Evolutionary conservation across 2,329 filamentous ascomycete genomes (phyloP).

Genomic region (Phyllosticta ampelicida): DNA sequence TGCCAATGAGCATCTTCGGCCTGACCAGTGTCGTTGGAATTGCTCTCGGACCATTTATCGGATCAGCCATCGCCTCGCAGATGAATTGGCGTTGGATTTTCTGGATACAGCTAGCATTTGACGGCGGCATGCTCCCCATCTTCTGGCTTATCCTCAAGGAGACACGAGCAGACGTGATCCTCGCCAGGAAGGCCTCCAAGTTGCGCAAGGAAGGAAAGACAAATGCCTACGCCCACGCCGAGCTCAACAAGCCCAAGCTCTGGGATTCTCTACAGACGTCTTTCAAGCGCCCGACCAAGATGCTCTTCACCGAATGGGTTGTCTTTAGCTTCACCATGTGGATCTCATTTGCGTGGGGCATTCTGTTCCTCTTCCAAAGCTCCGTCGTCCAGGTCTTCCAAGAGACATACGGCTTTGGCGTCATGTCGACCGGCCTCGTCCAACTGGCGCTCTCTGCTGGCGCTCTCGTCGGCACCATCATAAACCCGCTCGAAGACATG

Average conservation of each 20-base stretch:
- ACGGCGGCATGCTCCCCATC: slow-evolving; percentile 30
- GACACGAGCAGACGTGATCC: slow-evolving; percentile 33
- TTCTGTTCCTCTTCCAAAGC: slow-evolving; percentile 33
- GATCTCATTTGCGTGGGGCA: slow-evolving; percentile 36
- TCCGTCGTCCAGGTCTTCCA: slow-evolving; percentile 32
- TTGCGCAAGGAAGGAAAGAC: slow-evolving; percentile 27
- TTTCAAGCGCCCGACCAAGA: slow-evolving; percentile 29
- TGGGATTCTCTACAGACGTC: slow-evolving; percentile 25
- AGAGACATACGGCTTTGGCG: slow-evolving; percentile 26
- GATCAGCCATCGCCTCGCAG: slow-evolving; percentile 13
- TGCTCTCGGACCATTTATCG: slow-evolving; percentile 35
- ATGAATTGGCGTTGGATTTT: slow-evolving; percentile 28
- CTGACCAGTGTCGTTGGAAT: slow-evolving; percentile 34
- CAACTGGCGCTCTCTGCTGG: slow-evolving; percentile 34
- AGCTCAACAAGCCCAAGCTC: slow-evolving; percentile 17
- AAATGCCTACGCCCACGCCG: slow-evolving; percentile 20
- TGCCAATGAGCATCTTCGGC: slow-evolving; percentile 35
- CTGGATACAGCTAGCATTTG: slow-evolving; percentile 35
- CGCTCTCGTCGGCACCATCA: slow-evolving; percentile 30
- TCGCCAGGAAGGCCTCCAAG: slow-evolving; percentile 28
- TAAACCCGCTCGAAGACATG: slow-evolving; percentile 30
- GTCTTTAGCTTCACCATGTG: slow-evolving; percentile 35
- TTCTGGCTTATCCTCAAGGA: slow-evolving; percentile 33
- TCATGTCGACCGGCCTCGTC: slow-evolving; percentile 27
- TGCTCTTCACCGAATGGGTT: slow-evolving; percentile 34